Evolutionary conservation across 305 asterid genomes (phyloP).

Genomic region (Fraxinus dipetala): DNA sequence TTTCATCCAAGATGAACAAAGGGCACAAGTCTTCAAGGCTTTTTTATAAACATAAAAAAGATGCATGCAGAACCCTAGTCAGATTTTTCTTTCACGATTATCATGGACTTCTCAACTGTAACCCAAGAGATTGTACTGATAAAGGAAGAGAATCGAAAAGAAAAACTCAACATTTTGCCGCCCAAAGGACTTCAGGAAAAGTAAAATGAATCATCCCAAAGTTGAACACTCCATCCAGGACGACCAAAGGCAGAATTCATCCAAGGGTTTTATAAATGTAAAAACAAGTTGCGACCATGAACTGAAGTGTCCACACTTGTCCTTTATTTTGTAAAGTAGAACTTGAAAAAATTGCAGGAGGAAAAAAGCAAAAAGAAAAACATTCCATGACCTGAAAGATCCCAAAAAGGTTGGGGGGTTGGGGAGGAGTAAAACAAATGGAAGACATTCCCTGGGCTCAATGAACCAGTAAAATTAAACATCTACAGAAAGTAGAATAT

Average conservation of each 20-base stretch:
- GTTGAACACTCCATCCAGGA: background rate
- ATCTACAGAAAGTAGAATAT: background rate
- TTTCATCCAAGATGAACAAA: background rate
- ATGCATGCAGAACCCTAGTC: background rate
- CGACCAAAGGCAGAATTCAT: background rate
- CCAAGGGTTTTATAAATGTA: background rate
- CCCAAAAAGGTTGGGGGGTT: background rate
- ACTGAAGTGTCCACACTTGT: background rate
- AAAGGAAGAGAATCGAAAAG: background rate
- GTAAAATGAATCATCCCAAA: background rate
- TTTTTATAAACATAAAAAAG: background rate
- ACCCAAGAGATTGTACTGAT: background rate
- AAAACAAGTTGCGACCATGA: background rate
- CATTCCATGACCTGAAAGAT: background rate
- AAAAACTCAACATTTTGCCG: background rate
- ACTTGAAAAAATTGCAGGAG: background rate
- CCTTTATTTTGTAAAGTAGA: background rate
- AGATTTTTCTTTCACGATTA: background rate
- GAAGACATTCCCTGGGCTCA: background rate
- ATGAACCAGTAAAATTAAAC: background rate
- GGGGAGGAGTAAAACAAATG: background rate
- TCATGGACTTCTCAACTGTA: background rate
- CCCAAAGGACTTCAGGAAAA: background rate
- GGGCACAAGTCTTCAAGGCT: background rate
- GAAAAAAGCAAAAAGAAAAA: background rate